A percentile compares a stretch with the other conserved stretches of the same genome.
phyloP scores from a whole-genome alignment of 2,329 filamentous ascomycete species.

The Cadophora sp. region DNA sequence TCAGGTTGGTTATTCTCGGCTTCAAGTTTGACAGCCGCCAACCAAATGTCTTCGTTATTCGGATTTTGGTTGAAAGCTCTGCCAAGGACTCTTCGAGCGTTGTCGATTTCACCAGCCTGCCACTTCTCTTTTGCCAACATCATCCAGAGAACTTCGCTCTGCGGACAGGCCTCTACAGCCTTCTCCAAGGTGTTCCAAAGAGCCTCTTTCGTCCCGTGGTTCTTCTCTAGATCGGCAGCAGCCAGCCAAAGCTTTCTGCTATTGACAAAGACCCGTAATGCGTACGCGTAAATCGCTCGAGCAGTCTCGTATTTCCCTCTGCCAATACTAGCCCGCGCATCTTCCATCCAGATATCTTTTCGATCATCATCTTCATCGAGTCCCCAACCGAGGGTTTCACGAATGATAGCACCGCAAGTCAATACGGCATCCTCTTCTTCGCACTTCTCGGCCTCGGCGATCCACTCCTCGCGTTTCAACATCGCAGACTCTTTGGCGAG shows the following conservation, averaged over 20 bases:
- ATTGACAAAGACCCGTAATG: constrained; percentile 86
- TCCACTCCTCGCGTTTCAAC: constrained; percentile 98
- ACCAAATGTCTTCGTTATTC: constrained; percentile 97
- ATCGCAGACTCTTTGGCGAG: constrained; percentile 92
- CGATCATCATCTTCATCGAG: constrained; percentile 96
- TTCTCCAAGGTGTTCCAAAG: constrained; percentile 89
- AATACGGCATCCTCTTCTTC: constrained; percentile 88
- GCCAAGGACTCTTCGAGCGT: constrained; percentile 83
- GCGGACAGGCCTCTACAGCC: constrained; percentile 90
- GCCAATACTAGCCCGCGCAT: constrained; percentile 82
- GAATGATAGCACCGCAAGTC: constrained; percentile 88
- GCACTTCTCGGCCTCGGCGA: constrained; percentile 90
- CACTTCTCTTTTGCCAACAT: constrained; percentile 95
- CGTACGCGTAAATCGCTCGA: constrained; percentile 90
- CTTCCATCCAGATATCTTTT: constrained; percentile 95
- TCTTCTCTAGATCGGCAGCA: constrained; percentile 88
- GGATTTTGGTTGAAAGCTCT: constrained; percentile 94
- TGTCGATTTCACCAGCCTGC: constrained; percentile 86
- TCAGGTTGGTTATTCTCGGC: constrained; percentile 85
- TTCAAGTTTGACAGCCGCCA: constrained; percentile 94
- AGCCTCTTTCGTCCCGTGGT: constrained; percentile 83
- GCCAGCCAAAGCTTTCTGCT: constrained; percentile 90
- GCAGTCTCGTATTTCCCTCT: constrained; percentile 89
- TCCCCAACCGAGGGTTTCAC: constrained; percentile 90
- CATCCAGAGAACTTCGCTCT: constrained; percentile 92